These are phyloP conservation scores for Tetradesmus lagerheimii DNA, from an alignment of 139 green algal genomes.

Conservation along the genomic window DNA sequence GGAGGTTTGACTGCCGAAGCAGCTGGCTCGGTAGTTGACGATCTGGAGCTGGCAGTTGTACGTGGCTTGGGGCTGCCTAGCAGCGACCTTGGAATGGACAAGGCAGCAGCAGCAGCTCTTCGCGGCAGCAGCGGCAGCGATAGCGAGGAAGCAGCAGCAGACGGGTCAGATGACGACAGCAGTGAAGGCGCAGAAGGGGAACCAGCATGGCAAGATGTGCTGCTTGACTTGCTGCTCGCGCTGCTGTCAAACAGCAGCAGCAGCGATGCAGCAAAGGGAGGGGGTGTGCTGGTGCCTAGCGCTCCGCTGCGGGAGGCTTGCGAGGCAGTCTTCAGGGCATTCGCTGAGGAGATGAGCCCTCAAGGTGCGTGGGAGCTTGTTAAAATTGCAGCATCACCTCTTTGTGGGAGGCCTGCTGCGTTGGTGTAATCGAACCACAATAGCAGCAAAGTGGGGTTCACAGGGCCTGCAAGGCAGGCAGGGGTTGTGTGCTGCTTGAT, in stretches of 20 bases:
- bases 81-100: constrained; percentile 12
- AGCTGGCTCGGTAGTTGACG: constrained; percentile 33
- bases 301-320: constrained; percentile 75
- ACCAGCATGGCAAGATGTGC: constrained; percentile 76
- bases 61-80: background rate
- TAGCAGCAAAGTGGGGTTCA: too few species aligned
- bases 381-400: too few species aligned
- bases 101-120: constrained; percentile 2
- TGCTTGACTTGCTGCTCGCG: constrained; percentile 83
- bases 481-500: too few species aligned
- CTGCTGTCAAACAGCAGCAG: constrained; percentile 66
- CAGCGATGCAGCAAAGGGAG: constrained; percentile 21
- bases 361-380: constrained; percentile 25
- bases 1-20: constrained; percentile 58
- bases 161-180: constrained; percentile 21
- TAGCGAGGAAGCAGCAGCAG: constrained; percentile 31
- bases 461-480: too few species aligned
- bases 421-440: too few species aligned
- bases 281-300: constrained; percentile 61
- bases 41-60: constrained; percentile 24
- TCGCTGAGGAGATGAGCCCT: constrained; percentile 57
- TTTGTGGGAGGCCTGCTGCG: too few species aligned
- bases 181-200: constrained; percentile 11
- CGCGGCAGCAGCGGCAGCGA: constrained; percentile 34
- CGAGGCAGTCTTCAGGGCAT: constrained; percentile 73